Percentiles rank a stretch among this genome's conserved stretches.
Evolutionary conservation across 495 filamentous ascomycete species (phyloP).

Genomic region (Podospora appendiculata): DNA sequence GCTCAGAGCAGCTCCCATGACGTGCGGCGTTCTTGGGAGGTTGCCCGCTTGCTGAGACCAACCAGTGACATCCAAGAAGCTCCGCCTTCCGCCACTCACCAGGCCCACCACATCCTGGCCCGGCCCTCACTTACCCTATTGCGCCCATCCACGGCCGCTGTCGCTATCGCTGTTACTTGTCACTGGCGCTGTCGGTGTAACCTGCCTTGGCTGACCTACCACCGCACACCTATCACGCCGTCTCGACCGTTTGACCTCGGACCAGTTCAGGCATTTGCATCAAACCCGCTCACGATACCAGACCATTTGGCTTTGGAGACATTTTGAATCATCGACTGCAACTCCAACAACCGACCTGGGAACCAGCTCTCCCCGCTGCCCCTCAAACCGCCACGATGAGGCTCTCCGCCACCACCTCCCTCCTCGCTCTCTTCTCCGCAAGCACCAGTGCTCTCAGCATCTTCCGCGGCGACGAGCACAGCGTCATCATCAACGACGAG

Average conservation of each 20-base stretch:
- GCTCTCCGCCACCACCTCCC: conserved; percentile 32
- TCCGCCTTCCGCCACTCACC: not conserved
- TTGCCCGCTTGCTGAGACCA: not conserved
- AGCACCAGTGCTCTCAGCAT: conserved; percentile 32
- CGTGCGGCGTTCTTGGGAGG: conserved; percentile 1
- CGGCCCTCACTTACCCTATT: not conserved
- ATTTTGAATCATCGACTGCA: no score
- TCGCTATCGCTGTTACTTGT: not conserved
- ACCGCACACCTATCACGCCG: no score
- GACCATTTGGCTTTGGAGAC: no score
- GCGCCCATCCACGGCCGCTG: not conserved
- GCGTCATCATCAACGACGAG: conserved; percentile 24
- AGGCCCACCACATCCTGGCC: not conserved
- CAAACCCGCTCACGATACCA: no score
- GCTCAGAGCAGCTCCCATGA: conserved; percentile 1
- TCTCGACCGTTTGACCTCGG: no score
- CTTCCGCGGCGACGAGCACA: conserved; percentile 25
- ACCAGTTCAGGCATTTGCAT: no score
- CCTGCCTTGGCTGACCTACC: no score
- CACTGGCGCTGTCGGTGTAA: no score
- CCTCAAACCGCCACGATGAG: conserved; percentile 26
- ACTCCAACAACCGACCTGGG: no score
- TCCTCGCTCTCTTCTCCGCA: conserved; percentile 30
- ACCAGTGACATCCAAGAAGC: not conserved
- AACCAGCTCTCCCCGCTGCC: not conserved